These are phyloP conservation scores for Coemansia javaensis DNA, from an alignment of 192 early-diverging fungal species.

Conservation along the genomic window DNA sequence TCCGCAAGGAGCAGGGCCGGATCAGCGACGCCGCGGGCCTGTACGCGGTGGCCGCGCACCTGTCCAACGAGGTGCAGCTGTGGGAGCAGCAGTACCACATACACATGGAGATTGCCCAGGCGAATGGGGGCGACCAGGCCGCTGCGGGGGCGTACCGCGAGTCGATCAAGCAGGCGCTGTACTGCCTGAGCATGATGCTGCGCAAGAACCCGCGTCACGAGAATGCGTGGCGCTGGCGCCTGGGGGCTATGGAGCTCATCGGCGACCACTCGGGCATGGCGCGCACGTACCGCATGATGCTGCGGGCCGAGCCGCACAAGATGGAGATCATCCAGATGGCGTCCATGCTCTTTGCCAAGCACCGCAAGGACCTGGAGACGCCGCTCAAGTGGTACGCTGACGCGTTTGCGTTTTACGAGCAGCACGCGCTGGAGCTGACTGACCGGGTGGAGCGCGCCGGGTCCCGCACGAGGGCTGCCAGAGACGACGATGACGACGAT, in stretches of 20 bases:
- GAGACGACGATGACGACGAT: slow-evolving; percentile 7
- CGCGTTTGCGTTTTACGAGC: slow-evolving; percentile 49
- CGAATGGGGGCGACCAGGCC: slow-evolving; percentile 7
- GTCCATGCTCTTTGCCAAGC: slow-evolving; percentile 53
- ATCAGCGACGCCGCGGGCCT: slow-evolving; percentile 67
- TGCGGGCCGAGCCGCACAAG: slow-evolving; percentile 60
- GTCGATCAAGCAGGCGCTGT: slow-evolving; percentile 70
- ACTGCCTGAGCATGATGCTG: slow-evolving; percentile 72
- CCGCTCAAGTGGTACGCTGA: slow-evolving; percentile 35
- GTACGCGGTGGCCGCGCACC: slow-evolving; percentile 85
- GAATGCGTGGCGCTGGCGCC: slow-evolving; percentile 65
- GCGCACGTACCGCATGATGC: slow-evolving; percentile 53
- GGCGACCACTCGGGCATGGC: slow-evolving; percentile 53
- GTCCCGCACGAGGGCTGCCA: slow-evolving; percentile 1
- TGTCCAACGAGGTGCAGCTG: slow-evolving; percentile 64
- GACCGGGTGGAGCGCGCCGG: slow-evolving; percentile 42
- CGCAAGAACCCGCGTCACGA: slow-evolving; percentile 59
- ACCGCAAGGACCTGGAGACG: slow-evolving; percentile 31
- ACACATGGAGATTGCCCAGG: slow-evolving; percentile 54
- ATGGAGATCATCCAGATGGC: slow-evolving; percentile 63
- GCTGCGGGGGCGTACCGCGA: slow-evolving; percentile 51
- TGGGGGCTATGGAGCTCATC: slow-evolving; percentile 58
- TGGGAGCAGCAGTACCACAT: slow-evolving; percentile 82
- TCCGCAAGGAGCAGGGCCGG: slow-evolving; percentile 83
- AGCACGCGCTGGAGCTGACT: slow-evolving; percentile 57